Base-by-base conservation (phyloP, 768 basidiomycete genomes). In the Solioccasus polychromus region DNA sequence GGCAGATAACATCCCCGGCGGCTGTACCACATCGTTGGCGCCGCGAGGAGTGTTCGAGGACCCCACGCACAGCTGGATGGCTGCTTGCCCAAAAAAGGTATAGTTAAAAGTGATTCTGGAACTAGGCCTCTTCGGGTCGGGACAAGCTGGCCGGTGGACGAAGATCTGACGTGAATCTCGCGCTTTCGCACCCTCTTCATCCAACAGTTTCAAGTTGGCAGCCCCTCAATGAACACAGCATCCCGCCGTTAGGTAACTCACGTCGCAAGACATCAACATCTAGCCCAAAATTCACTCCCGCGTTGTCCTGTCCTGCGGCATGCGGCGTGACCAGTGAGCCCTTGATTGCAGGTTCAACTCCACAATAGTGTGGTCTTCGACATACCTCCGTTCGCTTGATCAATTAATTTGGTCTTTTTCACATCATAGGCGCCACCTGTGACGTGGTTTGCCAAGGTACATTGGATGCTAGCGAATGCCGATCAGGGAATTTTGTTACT, bases 1-100 rank as follows among this genome's bases (percentile, higher is more conserved):
- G 59, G 61, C 62, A 51, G 61, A 58, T 59, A 57, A 55, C 57
- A 47, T 35, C 6, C 28, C 51, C 51, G 54, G 62, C 57, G 62
- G 56, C 62, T 63, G 45, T 63, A 49, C 42, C 57, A 41, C 20
- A 17, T 32, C 28, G n/a, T 40, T 46, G 54, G 48, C 52, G 50
- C 55, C 36, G 44, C 20, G 35, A 42, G 28, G 53, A 46, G 51
- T 64, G 50, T 54, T 42, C 50, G 62, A 47, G 62, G 64, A 30
- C 47, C 41, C 12, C 10, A 2, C 6, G 23, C 46, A 34, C 41
- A 42, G 40, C 30, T 50, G 42, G 42, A 29, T 53, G 43, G 43
- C 37, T 44, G 22, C 35, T 17, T 50, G 39, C 58, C 52, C 35
- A 47, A 61, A 47, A 10, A 29, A 36, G 44, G 12, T 22, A 39